A percentile compares a stretch with the other conserved stretches of the same genome.
Evolutionary conservation across 495 filamentous ascomycete genomes (phyloP).

Genomic region (Terfezia claveryi): DNA sequence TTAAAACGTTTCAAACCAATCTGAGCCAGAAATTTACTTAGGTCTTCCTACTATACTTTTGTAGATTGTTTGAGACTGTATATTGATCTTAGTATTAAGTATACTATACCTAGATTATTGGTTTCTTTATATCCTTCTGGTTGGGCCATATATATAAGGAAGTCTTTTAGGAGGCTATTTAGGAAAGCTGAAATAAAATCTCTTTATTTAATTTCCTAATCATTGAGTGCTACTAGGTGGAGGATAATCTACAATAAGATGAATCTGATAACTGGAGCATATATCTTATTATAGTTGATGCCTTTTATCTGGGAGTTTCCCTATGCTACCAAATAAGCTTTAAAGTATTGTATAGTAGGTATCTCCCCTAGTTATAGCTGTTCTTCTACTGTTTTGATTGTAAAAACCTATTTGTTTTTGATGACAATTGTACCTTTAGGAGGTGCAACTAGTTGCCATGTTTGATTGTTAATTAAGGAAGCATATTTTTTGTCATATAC

Average conservation of each 20-base stretch:
- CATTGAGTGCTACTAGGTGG: background rate
- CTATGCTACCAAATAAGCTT: background rate
- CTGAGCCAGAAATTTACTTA: background rate
- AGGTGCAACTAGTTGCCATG: too few species aligned
- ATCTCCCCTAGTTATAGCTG: background rate
- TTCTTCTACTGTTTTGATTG: too few species aligned
- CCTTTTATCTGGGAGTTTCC: background rate
- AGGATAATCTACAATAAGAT: background rate
- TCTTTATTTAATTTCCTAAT: background rate
- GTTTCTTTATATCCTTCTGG: background rate
- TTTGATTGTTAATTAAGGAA: too few species aligned
- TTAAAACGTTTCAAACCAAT: background rate
- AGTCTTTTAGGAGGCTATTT: background rate
- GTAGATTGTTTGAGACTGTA: background rate
- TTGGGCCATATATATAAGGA: background rate
- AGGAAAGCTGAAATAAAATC: background rate
- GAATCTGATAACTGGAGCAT: background rate
- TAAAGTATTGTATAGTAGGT: background rate
- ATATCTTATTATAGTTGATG: background rate
- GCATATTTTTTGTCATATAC: too few species aligned
- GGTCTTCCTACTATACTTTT: background rate
- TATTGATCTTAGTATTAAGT: background rate
- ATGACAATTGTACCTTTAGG: too few species aligned
- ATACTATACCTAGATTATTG: background rate
- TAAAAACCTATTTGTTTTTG: too few species aligned